Percentiles rank a stretch among this genome's conserved stretches.
phyloP scores from a whole-genome alignment of 257 asterid genomes.

The Rubia yunnanensis region DNA sequence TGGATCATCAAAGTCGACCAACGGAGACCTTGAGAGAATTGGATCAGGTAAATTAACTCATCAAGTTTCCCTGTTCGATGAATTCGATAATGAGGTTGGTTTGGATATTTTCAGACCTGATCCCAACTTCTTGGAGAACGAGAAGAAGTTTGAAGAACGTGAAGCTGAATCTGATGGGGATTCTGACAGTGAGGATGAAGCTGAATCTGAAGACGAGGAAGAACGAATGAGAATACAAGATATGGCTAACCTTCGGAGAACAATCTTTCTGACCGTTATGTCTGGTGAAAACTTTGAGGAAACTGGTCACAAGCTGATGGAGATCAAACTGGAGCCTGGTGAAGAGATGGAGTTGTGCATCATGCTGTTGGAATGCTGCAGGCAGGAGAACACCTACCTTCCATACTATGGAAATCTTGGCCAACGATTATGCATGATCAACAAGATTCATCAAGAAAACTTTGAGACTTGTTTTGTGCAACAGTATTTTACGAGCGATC shows the following conservation, averaged over 20 bases:
- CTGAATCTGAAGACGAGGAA: conserved; percentile 69
- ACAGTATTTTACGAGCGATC: conserved; percentile 86
- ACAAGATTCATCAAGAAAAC: conserved; percentile 72
- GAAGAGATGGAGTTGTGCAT: conserved; percentile 96
- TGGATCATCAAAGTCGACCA: no score
- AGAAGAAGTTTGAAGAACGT: conserved; percentile 67
- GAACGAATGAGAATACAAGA: conserved; percentile 81
- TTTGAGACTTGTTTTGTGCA: conserved; percentile 78
- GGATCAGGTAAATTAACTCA: conserved; percentile 90
- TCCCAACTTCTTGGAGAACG: conserved; percentile 78
- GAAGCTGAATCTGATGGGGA: conserved; percentile 41
- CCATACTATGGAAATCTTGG: conserved; percentile 90
- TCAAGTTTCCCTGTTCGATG: conserved; percentile 68
- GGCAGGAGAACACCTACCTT: conserved; percentile 93
- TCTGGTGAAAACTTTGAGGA: conserved; percentile 95
- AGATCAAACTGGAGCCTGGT: conserved; percentile 90
- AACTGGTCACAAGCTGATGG: conserved; percentile 81
- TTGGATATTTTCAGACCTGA: conserved; percentile 80
- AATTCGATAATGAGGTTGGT: conserved; percentile 62
- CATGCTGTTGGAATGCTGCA: conserved; percentile 96
- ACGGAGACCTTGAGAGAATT: no score
- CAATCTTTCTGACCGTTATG: conserved; percentile 88
- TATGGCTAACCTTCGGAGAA: conserved; percentile 76
- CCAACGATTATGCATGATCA: conserved; percentile 86
- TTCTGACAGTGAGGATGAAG: conserved; percentile 59